phyloP scores from a whole-genome alignment of 495 filamentous ascomycete genomes.

The Penicillium verhagenii region DNA sequence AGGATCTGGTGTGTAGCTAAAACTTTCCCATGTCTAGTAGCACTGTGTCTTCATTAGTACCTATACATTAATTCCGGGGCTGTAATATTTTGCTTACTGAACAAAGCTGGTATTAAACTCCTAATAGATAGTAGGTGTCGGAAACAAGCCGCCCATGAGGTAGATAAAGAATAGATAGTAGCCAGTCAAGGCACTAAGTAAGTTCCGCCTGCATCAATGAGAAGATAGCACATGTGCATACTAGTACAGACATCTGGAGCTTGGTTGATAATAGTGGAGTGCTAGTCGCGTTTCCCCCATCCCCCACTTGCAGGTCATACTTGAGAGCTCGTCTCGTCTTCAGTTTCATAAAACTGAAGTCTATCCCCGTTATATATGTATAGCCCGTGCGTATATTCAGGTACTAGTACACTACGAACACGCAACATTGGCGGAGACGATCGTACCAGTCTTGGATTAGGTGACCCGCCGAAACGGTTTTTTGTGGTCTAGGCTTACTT shows the following conservation, averaged over 20 bases:
- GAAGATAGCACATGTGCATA: too few species aligned
- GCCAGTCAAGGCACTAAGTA: constrained; percentile 11
- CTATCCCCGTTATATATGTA: constrained; percentile 1
- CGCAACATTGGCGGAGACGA: not conserved
- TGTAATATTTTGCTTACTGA: too few species aligned
- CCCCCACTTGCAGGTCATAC: too few species aligned
- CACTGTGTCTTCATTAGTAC: too few species aligned
- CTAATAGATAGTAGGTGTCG: too few species aligned
- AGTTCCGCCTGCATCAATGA: not conserved
- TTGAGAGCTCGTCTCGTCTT: not conserved
- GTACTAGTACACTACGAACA: constrained; percentile 9
- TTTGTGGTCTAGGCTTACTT: not conserved
- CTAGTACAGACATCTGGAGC: too few species aligned
- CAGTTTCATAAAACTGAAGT: constrained; percentile 10
- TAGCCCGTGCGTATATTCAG: constrained; percentile 1
- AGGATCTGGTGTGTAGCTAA: too few species aligned
- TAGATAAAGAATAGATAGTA: not conserved
- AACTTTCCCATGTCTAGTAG: too few species aligned
- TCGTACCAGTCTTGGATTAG: constrained; percentile 2
- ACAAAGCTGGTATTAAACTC: too few species aligned
- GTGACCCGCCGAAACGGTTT: not conserved
- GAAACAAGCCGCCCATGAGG: not conserved
- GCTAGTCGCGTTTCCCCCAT: too few species aligned
- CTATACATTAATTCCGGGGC: too few species aligned
- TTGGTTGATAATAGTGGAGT: too few species aligned